Evolutionary conservation across 805 yeast species (phyloP).

Genomic region (Barnettozyma californica): DNA sequence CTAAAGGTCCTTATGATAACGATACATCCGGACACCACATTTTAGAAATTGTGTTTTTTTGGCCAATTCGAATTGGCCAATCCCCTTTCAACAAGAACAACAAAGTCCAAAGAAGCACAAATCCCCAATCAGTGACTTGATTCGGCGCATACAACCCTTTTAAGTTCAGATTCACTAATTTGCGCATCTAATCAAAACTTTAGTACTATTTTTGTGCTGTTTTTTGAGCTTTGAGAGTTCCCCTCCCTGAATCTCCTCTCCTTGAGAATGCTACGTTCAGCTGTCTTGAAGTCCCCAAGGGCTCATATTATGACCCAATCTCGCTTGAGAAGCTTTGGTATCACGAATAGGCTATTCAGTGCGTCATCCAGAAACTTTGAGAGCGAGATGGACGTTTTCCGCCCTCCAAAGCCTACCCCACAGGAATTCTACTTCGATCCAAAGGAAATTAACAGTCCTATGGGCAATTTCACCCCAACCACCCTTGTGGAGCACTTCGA

Average conservation of each 20-base stretch:
- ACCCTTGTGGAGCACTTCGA: conserved; percentile 25
- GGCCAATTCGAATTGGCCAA: background rate
- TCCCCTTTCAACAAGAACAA: background rate
- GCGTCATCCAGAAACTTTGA: background rate
- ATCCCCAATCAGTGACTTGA: background rate
- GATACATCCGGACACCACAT: conserved; percentile 1
- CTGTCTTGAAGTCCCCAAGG: conserved; percentile 5
- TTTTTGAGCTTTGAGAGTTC: background rate
- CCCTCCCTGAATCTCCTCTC: background rate
- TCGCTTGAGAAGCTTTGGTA: background rate
- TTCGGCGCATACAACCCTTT: background rate
- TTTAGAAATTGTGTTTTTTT: background rate
- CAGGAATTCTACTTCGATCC: conserved; percentile 15
- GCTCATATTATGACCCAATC: conserved; percentile 1
- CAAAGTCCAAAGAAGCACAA: background rate
- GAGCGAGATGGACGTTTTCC: conserved; percentile 22
- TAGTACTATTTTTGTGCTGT: background rate
- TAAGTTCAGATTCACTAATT: background rate
- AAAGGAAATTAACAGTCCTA: conserved; percentile 32
- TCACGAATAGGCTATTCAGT: conserved; percentile 3
- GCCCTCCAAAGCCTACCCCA: conserved; percentile 18
- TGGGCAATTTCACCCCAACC: conserved; percentile 33
- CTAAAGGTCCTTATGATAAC: no score
- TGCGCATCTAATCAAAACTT: background rate
- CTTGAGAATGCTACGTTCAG: conserved; percentile 6